Conservation (phyloP, 2,329 filamentous ascomycete genomes). For the Fusarium hostae region DNA sequence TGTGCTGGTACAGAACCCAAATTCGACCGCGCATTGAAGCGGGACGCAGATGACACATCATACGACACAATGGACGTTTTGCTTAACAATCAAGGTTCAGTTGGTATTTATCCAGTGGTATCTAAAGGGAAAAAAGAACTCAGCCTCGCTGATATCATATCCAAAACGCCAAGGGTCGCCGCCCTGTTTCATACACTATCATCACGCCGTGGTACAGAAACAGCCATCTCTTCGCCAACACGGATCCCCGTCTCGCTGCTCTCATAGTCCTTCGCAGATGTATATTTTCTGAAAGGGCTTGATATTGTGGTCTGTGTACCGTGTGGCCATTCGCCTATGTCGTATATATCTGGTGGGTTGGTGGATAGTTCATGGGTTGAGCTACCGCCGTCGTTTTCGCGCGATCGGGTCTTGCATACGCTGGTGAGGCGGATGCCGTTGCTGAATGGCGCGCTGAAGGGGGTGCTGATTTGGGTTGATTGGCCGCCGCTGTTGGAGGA, state of each 20-base stretch:
- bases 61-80: not conserved
- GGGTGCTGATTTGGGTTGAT: constrained; percentile 16
- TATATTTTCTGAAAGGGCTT: constrained; percentile 34
- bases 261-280: constrained; percentile 26
- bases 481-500: constrained; percentile 20
- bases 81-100: not conserved
- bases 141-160: constrained; percentile 5
- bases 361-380: constrained; percentile 27
- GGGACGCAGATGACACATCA: not conserved
- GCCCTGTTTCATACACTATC: constrained; percentile 26
- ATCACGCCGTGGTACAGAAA: constrained; percentile 24
- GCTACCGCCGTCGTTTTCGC: constrained; percentile 28
- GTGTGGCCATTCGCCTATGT: constrained; percentile 27
- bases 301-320: constrained; percentile 26
- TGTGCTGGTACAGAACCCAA: not conserved
- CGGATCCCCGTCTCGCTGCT: constrained; percentile 18
- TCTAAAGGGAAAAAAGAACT: constrained; percentile 12
- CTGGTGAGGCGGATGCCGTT: constrained; percentile 31
- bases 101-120: constrained; percentile 26
- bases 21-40: not conserved
- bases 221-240: constrained; percentile 23
- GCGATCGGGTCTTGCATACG: constrained; percentile 18
- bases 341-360: constrained; percentile 19
- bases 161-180: constrained; percentile 28
- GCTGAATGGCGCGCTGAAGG: constrained; percentile 22